phyloP scores from a whole-genome alignment of 179 eudicot species.

The Pouteria campechiana region DNA sequence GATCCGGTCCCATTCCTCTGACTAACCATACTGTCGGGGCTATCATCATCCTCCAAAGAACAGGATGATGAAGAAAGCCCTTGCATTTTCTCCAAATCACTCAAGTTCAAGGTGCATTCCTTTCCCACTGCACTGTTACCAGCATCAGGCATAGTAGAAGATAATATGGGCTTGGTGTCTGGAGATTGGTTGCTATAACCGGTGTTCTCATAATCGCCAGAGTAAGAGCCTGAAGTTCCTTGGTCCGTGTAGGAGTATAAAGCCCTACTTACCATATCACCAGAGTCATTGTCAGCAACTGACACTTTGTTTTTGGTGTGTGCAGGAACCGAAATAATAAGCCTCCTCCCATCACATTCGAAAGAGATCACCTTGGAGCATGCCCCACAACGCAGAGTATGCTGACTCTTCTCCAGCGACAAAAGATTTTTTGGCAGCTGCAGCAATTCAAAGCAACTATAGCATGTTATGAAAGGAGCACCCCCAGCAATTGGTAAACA shows the following conservation, averaged over 20 bases:
- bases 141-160: too few species aligned
- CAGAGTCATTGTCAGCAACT: slow-evolving; percentile 1
- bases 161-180: slow-evolving; percentile 20
- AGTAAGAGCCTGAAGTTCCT: slow-evolving; percentile 20
- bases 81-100: slow-evolving; percentile 13
- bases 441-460: slow-evolving; percentile 61
- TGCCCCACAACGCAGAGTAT: slow-evolving; percentile 54
- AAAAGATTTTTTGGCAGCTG: slow-evolving; percentile 37
- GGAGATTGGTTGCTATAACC: slow-evolving; percentile 26
- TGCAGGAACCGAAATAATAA: slow-evolving; percentile 14
- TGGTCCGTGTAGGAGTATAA: too few species aligned
- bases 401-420: slow-evolving; percentile 16
- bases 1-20: slow-evolving; percentile 13
- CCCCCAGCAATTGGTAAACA: slow-evolving; percentile 64
- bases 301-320: slow-evolving; percentile 12
- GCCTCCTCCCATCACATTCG: slow-evolving; percentile 21
- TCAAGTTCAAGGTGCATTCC: too few species aligned
- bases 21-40: slow-evolving; percentile 9
- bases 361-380: slow-evolving; percentile 35
- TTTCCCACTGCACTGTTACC: too few species aligned
- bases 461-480: slow-evolving; percentile 70
- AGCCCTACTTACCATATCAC: slow-evolving; percentile 8
- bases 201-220: slow-evolving; percentile 37
- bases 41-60: slow-evolving; percentile 13
- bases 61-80: slow-evolving; percentile 18